Evolutionary conservation across 2,329 filamentous ascomycete species (phyloP), one percentile per base, ranked within the genome.

Genomic region (Atkinsonella texensis): DNA sequence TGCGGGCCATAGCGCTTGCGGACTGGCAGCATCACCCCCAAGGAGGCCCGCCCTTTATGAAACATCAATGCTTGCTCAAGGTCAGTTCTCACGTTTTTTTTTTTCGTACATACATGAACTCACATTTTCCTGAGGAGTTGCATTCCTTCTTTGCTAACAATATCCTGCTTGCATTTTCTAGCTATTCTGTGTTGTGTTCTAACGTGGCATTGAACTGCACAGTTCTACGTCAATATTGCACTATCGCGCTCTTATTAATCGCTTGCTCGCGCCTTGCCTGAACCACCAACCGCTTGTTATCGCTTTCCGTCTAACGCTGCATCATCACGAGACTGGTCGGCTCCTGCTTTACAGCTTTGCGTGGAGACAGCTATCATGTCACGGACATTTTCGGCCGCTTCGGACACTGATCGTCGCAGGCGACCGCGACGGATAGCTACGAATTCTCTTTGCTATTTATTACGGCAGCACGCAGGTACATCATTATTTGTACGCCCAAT

Each of bases 401-500:
- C 45, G 4, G 31, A 42, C 18, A 33, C 12, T 17, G 10, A 13
- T 15, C n/a, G 49, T 18, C 35, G 49, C 38, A 43, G 33, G 18
- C 23, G 15, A 17, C 32, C 32, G 38, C 53, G 38, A 10, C 65
- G 65, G 3, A 73, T 75, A 0, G 69, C 72, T 44, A 62, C 65
- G 18, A 71, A 72, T 18, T 81, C 78, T 0, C 65, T 81, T 20
- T 74, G 73, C 58, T 75, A 76, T 54, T 67, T 77, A 44, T 67
- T 81, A 54, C 71, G 73, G 54, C 66, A 74, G 20, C 60, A 80
- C 58, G 62, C 69, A 35, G 72, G 74, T 43, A 63, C 60, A 0
- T 68, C 72, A 0, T 73, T 81, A 18, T 79, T 73, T 53, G 63
- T 76, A 46, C 68, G 71, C 28, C 78, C 78, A 2, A 72, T 79